phyloP scores from a whole-genome alignment of 1,284 basidiomycete species.

The Pseudozyma thailandica region DNA sequence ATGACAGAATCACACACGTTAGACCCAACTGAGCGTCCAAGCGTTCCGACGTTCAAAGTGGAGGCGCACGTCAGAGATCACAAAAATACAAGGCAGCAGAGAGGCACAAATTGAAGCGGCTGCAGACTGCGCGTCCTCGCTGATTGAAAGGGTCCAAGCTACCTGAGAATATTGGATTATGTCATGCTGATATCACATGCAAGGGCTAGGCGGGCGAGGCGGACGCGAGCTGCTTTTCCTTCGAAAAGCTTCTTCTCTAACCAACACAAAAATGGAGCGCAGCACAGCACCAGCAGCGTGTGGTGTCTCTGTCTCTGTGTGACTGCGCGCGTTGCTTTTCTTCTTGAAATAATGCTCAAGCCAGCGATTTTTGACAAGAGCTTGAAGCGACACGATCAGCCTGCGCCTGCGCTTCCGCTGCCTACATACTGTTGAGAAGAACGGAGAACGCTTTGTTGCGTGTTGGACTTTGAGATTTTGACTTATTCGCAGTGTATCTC shows the following conservation, averaged over 20 bases:
- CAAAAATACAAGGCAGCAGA: conserved; percentile 5
- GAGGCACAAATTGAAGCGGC: neutral
- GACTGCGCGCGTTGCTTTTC: conserved; percentile 11
- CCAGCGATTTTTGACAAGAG: too few species aligned
- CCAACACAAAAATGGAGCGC: conserved; percentile 13
- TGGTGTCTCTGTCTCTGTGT: neutral
- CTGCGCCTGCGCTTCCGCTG: neutral
- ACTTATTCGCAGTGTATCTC: neutral
- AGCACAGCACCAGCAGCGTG: neutral
- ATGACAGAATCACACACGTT: neutral
- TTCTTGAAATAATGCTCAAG: neutral
- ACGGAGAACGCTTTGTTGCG: conserved; percentile 9
- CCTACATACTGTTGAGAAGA: conserved; percentile 3
- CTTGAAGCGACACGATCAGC: neutral
- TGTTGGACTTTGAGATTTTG: conserved; percentile 5
- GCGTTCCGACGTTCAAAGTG: conserved; percentile 13
- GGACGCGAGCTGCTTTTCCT: conserved; percentile 24
- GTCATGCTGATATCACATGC: conserved; percentile 24
- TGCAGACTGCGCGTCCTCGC: neutral
- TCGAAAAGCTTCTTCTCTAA: conserved; percentile 30
- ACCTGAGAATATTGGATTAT: conserved; percentile 10
- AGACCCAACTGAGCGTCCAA: neutral
- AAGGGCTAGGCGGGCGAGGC: too few species aligned
- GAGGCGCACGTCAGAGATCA: conserved; percentile 34
- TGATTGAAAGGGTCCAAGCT: conserved; percentile 11